A percentile compares a stretch with the other conserved stretches of the same genome.
Conservation (phyloP, 768 basidiomycete genomes). For the Mycena haematopus region DNA sequence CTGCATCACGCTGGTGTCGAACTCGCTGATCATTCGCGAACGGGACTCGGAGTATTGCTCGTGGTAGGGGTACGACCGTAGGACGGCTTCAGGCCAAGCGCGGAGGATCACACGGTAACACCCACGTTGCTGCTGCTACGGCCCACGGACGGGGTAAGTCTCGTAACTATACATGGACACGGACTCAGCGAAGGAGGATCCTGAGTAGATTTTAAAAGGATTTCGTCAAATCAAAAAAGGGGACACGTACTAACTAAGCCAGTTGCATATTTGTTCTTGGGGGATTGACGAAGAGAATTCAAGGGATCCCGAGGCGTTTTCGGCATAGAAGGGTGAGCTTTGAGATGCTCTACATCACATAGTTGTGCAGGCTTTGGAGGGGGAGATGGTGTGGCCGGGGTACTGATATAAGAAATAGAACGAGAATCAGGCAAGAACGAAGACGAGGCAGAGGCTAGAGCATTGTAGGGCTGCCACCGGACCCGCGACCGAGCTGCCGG, state of each 20-base stretch:
- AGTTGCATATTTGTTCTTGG: slow-evolving; percentile 71
- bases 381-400: slow-evolving; percentile 60
- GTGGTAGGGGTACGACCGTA: no score
- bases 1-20: no score
- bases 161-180: no score
- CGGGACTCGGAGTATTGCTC: no score
- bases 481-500: slow-evolving; percentile 69
- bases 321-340: slow-evolving; percentile 30
- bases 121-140: no score
- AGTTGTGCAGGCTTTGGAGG: slow-evolving; percentile 41
- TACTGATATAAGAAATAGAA: slow-evolving; percentile 54
- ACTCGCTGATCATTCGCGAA: no score
- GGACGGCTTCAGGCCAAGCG: no score
- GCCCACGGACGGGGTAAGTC: no score
- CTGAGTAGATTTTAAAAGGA: no score
- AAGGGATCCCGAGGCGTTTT: slow-evolving; percentile 42
- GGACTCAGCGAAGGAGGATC: no score
- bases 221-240: slow-evolving; percentile 10
- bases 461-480: slow-evolving; percentile 83
- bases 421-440: slow-evolving; percentile 49
- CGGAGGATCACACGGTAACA: no score
- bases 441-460: slow-evolving; percentile 48
- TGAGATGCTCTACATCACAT: slow-evolving; percentile 41
- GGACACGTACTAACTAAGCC: slow-evolving; percentile 71
- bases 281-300: slow-evolving; percentile 38